Evolutionary conservation across 1,284 basidiomycete species (phyloP), one percentile per base, ranked within the genome.

Genomic region (Nidula niveotomentosa): DNA sequence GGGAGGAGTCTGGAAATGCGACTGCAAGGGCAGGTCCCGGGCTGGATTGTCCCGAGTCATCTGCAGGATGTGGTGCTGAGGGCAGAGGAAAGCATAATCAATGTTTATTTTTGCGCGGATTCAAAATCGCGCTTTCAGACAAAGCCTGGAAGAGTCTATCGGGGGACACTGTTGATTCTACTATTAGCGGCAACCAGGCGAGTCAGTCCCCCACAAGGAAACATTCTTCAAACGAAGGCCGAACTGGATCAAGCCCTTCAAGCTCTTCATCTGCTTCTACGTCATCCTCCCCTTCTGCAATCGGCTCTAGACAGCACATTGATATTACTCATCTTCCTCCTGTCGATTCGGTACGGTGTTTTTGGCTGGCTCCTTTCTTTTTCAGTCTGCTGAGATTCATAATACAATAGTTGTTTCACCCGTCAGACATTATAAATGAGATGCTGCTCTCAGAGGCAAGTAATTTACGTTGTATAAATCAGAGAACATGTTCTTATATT

Each of bases 121-220:
- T 52, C 5, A 44, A 52, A 34, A 52, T 52, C 30, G 37, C 51
- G 17, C 35, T 52, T 12, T 52, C 39, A 23, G 39, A 52, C 7
- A 36, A 39, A 12, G 33, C 39, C 1, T 52, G 51, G 51, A 52
- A 15, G 10, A 35, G 9, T 23, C 10, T 34, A 5, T 34, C 37
- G 8, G 30, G 15, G 7, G 48, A 13, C n/a, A 36, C 34, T 18
- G 23, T 13, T 8, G 7, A 8, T 9, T 36, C 48, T 30, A 34
- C 30, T 30, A 30, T 30, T 30, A 30, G 30, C 30, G 30, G 5
- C 30, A 30, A 30, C 30, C 30, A 30, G 30, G 30, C 2, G 30
- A 30, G 30, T 30, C 30, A 5, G 30, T 5, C 30, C 4, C 30
- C 7, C 17, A 30, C 5, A 17, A 17, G 12, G 13, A 13, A n/a